Evolutionary conservation across 2,329 filamentous ascomycete species (phyloP).

Genomic region (Lizonia empirigonia): DNA sequence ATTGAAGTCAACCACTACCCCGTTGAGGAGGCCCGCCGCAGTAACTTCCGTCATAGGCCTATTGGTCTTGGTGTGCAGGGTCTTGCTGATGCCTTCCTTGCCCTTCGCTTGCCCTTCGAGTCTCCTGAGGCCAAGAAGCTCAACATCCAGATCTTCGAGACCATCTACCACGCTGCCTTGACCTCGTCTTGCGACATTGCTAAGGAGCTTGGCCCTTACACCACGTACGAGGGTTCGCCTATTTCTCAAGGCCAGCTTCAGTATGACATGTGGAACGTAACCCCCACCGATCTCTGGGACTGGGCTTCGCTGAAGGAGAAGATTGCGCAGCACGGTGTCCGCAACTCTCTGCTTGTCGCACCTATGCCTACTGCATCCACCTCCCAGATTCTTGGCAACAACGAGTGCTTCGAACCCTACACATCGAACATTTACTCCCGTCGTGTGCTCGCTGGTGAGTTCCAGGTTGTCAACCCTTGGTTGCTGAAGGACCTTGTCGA

Average conservation of each 20-base stretch:
- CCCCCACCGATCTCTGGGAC: slow-evolving; percentile 93
- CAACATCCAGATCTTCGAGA: slow-evolving; percentile 99
- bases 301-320: slow-evolving; percentile 88
- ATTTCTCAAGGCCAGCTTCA: slow-evolving; percentile 95
- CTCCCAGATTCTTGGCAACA: slow-evolving; percentile 97
- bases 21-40: slow-evolving; percentile 89
- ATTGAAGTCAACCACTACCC: slow-evolving; percentile 99
- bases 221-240: slow-evolving; percentile 90
- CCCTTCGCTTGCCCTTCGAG: slow-evolving; percentile 94
- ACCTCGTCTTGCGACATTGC: slow-evolving; percentile 88
- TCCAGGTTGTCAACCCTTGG: slow-evolving; percentile 99
- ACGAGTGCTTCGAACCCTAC: slow-evolving; percentile 99
- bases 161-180: slow-evolving; percentile 94
- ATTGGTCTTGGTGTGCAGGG: slow-evolving; percentile 97
- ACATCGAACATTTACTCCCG: slow-evolving; percentile 99
- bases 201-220: slow-evolving; percentile 81
- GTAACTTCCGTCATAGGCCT: slow-evolving; percentile 96
- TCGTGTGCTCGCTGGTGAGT: slow-evolving; percentile 95
- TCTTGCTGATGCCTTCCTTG: slow-evolving; percentile 96
- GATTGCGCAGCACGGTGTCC: slow-evolving; percentile 90
- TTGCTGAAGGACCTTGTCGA: slow-evolving; percentile 97
- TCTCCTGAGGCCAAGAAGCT: slow-evolving; percentile 91
- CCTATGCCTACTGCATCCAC: slow-evolving; percentile 98
- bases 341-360: slow-evolving; percentile 92
- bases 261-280: slow-evolving; percentile 98